Conservation (phyloP, 2,329 filamentous ascomycete genomes). For the Stemphylium lycopersici region DNA sequence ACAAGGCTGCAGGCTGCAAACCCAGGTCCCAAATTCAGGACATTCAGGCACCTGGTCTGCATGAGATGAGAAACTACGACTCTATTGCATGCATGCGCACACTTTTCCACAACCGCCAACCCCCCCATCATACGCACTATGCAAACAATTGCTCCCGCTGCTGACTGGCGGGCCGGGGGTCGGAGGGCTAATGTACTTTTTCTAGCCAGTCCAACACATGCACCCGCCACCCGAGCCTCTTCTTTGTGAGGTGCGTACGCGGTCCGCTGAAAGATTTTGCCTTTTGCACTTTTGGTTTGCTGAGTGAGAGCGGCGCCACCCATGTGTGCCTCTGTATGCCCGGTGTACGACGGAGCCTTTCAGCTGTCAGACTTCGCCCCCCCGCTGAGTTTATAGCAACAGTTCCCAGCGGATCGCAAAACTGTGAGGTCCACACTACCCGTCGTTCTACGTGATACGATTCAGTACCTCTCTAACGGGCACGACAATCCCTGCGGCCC, state of each 20-base stretch:
- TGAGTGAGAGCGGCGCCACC: constrained; percentile 25
- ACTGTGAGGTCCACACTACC: constrained; percentile 19
- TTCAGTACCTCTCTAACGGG: constrained; percentile 23
- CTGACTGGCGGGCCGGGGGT: constrained; percentile 28
- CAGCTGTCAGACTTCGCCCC: constrained; percentile 24
- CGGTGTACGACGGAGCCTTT: constrained; percentile 15
- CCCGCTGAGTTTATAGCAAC: constrained; percentile 24
- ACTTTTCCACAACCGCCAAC: constrained; percentile 16
- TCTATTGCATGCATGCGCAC: constrained; percentile 18
- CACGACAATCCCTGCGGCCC: constrained; percentile 29
- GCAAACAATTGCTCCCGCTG: constrained; percentile 22
- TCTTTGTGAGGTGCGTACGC: constrained; percentile 5
- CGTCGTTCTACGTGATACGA: constrained; percentile 25
- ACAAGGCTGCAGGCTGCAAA: background rate
- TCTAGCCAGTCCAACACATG: constrained; percentile 26
- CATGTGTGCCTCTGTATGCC: background rate
- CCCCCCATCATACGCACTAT: constrained; percentile 33
- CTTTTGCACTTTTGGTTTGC: constrained; percentile 19
- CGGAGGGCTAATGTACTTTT: constrained; percentile 28
- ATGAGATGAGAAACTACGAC: constrained; percentile 8
- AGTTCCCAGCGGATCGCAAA: constrained; percentile 17
- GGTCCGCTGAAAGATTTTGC: constrained; percentile 16
- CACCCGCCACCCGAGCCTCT: constrained; percentile 25
- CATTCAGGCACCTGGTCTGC: constrained; percentile 7
- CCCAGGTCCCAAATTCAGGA: constrained; percentile 8